A percentile compares a stretch with the other conserved stretches of the same genome.
These are phyloP conservation scores for Beauveria scarabaeidicola DNA, from an alignment of 2,329 filamentous ascomycete species.

Conservation along the genomic window DNA sequence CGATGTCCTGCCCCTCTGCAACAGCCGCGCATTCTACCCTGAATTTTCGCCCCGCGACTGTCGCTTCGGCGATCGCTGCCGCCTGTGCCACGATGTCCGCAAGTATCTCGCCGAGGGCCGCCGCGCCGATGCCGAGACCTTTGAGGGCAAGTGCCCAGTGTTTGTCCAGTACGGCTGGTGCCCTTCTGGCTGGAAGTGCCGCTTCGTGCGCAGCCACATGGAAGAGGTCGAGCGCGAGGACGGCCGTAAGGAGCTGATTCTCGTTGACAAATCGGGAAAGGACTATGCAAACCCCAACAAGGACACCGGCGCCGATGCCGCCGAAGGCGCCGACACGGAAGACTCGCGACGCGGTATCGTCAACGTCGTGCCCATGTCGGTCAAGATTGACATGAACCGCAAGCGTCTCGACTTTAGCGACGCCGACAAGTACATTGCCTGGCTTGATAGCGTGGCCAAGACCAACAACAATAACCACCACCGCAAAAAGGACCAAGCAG, in stretches of 20 bases:
- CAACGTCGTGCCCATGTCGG: conserved; percentile 61
- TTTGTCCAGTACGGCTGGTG: conserved; percentile 71
- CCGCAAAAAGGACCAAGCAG: conserved; percentile 30
- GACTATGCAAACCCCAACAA: conserved; percentile 8
- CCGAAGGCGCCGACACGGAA: conserved; percentile 33
- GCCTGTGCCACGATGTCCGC: conserved; percentile 73
- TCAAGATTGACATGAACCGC: conserved; percentile 68
- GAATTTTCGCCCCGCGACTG: conserved; percentile 80
- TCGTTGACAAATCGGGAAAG: conserved; percentile 40
- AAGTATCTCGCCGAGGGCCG: conserved; percentile 79
- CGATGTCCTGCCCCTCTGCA: conserved; percentile 71
- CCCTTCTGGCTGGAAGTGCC: conserved; percentile 84
- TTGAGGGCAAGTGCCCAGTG: conserved; percentile 72
- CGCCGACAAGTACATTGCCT: conserved; percentile 67
- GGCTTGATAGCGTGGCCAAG: conserved; percentile 59
- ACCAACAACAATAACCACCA: conserved; percentile 32
- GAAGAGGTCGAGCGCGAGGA: conserved; percentile 69
- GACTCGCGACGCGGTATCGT: conserved; percentile 57
- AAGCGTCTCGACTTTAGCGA: conserved; percentile 62
- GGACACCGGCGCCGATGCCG: conserved; percentile 18
- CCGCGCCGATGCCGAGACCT: conserved; percentile 66
- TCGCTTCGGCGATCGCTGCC: conserved; percentile 71
- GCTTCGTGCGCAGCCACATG: conserved; percentile 82
- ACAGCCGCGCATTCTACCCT: conserved; percentile 57
- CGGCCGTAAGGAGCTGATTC: conserved; percentile 71